Evolutionary conservation across 805 yeast genomes (phyloP), one percentile per base, ranked within the genome.

Genomic region (Priceomyces castillae): DNA sequence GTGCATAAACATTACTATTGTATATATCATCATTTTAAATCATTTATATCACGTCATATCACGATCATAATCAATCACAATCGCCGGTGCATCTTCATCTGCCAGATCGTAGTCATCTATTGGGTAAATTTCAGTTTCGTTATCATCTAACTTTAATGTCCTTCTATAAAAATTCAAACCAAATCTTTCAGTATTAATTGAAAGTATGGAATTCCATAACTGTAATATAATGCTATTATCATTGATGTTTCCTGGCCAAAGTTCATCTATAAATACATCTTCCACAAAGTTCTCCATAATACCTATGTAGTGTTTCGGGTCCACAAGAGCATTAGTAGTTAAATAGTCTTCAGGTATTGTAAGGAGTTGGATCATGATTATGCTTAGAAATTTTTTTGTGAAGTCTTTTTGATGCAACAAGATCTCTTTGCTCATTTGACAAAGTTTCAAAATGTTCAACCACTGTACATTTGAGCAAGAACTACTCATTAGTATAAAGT

Each of bases 401-500:
- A 77, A 59, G 0, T 33, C 16, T 0, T 56, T 46, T 10, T 64
- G 46, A 2, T 45, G 33, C 1, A 22, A 36, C 2, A 74, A 41
- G 12, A 67, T 57, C 1, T 14, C n/a, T 19, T 45, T 44, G 42
- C 63, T 47, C 38, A 65, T 59, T 47, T 72, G 64, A 2, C 76
- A 20, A 9, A 84, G 54, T 37, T 70, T 72, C 10, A 78, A 49
- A 28, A 83, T 48, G 15, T 65, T 68, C 41, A 76, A 69, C 90
- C 90, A 85, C 50, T 84, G 90, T 16, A 76, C 63, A 15, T 79
- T 73, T 11, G 84, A 78, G 15, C 86, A 77, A 53, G 77, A 76
- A 57, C 84, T 86, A 12, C 84, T 86, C 48, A 84, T 65, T 0
- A 80, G 51, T 1, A 80, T 52, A 34, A 74, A 66, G 43, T 75